Percentiles rank a stretch among this genome's conserved stretches.
Conservation (phyloP, 345 rosid species). For the Angophora floribunda region DNA sequence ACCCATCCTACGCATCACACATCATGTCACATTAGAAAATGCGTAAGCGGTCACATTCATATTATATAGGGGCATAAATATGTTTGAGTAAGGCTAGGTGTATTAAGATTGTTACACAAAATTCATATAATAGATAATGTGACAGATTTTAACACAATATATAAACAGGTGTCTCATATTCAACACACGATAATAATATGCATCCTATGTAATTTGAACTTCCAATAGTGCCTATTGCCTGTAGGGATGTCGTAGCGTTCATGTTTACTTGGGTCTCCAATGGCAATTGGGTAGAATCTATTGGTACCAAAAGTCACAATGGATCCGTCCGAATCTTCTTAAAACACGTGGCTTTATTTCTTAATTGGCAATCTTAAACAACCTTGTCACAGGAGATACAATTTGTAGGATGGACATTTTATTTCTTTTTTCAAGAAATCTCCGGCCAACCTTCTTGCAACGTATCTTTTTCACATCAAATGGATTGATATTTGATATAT, state of each 20-base stretch:
- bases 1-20: background rate
- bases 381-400: background rate
- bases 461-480: background rate
- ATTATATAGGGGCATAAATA: background rate
- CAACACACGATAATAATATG: background rate
- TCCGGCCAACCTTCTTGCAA: background rate
- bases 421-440: background rate
- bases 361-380: background rate
- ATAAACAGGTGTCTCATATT: background rate
- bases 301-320: background rate
- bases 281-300: background rate
- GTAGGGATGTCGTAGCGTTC: background rate
- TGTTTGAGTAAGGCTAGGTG: no score
- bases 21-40: no score
- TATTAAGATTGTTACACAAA: no score
- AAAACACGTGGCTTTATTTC: background rate
- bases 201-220: background rate
- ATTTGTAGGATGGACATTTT: no score
- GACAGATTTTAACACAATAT: no score
- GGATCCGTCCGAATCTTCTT: background rate
- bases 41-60: background rate
- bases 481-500: background rate
- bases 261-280: background rate
- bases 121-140: no score
- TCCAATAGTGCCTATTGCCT: background rate